Percentiles rank a stretch among this genome's conserved stretches.
phyloP scores from a whole-genome alignment of 352 stramenopile genomes.

The Pythium scleroteichum region DNA sequence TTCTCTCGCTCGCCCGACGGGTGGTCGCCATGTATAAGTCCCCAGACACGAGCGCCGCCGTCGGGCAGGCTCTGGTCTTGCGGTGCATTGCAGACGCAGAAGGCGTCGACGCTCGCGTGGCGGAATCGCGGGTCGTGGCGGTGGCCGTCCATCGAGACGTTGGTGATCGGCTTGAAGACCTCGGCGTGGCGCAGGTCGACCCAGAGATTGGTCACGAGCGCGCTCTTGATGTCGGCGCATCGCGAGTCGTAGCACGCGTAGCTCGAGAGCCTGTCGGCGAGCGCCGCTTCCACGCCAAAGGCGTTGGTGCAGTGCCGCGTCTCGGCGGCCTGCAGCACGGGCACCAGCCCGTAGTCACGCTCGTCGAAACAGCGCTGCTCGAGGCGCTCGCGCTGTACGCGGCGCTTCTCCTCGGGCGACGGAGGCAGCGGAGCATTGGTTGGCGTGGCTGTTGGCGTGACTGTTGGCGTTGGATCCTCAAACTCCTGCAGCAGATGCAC shows the following conservation, averaged over 20 bases:
- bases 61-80: neutral
- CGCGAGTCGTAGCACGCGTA: constrained; percentile 11
- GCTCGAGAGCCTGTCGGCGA: neutral
- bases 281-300: constrained; percentile 17
- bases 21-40: constrained; percentile 6
- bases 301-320: neutral
- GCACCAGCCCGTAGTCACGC: constrained; percentile 12
- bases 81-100: constrained; percentile 12
- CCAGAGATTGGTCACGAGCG: constrained; percentile 49
- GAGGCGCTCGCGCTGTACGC: constrained; percentile 7
- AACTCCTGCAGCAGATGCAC: neutral
- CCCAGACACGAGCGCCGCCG: constrained; percentile 6
- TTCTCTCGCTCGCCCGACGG: neutral
- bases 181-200: constrained; percentile 41
- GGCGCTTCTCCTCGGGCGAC: neutral
- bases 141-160: constrained; percentile 32
- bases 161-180: constrained; percentile 26
- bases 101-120: constrained; percentile 14
- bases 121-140: constrained; percentile 40
- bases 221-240: constrained; percentile 27
- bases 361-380: constrained; percentile 3
- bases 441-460: neutral
- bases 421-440: neutral
- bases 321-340: neutral
- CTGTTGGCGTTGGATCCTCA: neutral